A percentile compares a stretch with the other conserved stretches of the same genome.
These are phyloP conservation scores for Pilatotrama ljubarskyi DNA, from an alignment of 768 basidiomycete species.

Conservation along the genomic window DNA sequence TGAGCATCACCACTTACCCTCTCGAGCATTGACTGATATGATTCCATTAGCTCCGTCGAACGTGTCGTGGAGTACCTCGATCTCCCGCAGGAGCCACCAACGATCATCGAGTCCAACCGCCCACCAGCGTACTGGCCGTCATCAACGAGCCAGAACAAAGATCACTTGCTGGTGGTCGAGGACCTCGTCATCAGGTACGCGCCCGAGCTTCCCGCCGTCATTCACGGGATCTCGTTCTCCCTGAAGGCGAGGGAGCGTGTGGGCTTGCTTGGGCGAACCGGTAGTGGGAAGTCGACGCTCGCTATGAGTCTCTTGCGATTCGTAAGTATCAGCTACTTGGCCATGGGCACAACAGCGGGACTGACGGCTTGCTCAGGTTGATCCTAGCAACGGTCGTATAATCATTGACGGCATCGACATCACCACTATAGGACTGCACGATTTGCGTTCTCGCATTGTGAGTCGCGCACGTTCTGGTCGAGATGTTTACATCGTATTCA, in stretches of 20 bases:
- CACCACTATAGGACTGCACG: slow-evolving; percentile 79
- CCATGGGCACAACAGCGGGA: background rate
- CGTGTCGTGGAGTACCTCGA: slow-evolving; percentile 90
- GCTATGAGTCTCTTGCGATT: slow-evolving; percentile 87
- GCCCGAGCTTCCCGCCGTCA: slow-evolving; percentile 78
- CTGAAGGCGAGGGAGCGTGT: slow-evolving; percentile 73
- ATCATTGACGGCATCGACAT: slow-evolving; percentile 89
- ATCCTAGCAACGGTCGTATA: slow-evolving; percentile 75
- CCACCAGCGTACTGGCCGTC: slow-evolving; percentile 96
- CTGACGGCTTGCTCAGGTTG: slow-evolving; percentile 45
- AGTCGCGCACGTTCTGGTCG: slow-evolving; percentile 26
- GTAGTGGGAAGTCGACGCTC: slow-evolving; percentile 80
- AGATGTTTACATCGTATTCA: background rate
- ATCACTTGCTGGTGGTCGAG: slow-evolving; percentile 65
- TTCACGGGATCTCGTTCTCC: slow-evolving; percentile 73
- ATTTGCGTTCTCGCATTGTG: slow-evolving; percentile 74
- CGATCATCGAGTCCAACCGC: slow-evolving; percentile 68
- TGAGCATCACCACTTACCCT: slow-evolving; percentile 35
- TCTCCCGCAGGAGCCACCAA: slow-evolving; percentile 84
- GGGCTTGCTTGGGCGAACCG: slow-evolving; percentile 80
- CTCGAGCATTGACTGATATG: background rate
- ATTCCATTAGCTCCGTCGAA: slow-evolving; percentile 69
- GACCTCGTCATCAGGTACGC: slow-evolving; percentile 81
- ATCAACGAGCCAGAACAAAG: slow-evolving; percentile 47
- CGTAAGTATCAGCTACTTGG: slow-evolving; percentile 40